Percentiles rank a stretch among this genome's conserved stretches.
Evolutionary conservation across 202 grass and related monocot genomes (phyloP).

Genomic region (Brachypodium distachyon): DNA sequence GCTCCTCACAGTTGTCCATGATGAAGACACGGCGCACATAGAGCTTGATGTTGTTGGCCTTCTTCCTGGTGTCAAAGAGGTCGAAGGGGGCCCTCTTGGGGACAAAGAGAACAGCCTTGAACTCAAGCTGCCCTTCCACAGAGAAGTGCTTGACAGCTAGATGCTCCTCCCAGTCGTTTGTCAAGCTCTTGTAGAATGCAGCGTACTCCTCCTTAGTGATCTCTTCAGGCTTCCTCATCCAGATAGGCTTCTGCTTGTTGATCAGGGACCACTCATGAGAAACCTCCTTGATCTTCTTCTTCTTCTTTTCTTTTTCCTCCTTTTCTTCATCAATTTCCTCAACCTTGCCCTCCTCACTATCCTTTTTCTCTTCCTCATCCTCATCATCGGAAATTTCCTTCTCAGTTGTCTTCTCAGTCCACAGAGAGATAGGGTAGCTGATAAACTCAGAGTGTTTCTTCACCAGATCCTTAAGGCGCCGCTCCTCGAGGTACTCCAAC

Average conservation of each 20-base stretch:
- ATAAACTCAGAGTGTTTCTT: slow-evolving; percentile 99
- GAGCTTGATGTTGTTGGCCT: slow-evolving; percentile 89
- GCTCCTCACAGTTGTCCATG: slow-evolving; percentile 96
- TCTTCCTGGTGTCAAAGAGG: slow-evolving; percentile 89
- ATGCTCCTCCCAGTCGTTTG: slow-evolving; percentile 94
- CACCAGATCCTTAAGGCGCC: slow-evolving; percentile 78
- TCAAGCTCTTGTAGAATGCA: slow-evolving; percentile 92
- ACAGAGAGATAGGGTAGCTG: slow-evolving; percentile 92
- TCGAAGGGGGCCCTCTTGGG: slow-evolving; percentile 90
- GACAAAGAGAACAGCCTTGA: slow-evolving; percentile 83
- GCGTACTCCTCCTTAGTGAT: slow-evolving; percentile 93
- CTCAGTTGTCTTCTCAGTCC: slow-evolving; percentile 94
- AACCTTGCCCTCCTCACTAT: slow-evolving; percentile 82
- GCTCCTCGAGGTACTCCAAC: slow-evolving; percentile 91
- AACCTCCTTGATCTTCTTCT: slow-evolving; percentile 99
- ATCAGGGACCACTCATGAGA: slow-evolving; percentile 81
- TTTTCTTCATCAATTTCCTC: slow-evolving; percentile 94
- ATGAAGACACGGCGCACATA: slow-evolving; percentile 90
- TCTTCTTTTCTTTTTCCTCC: slow-evolving; percentile 93
- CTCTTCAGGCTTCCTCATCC: slow-evolving; percentile 98
- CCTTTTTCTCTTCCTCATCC: slow-evolving; percentile 92
- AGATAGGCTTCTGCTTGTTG: slow-evolving; percentile 97
- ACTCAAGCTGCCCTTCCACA: slow-evolving; percentile 93
- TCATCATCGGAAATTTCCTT: slow-evolving; percentile 98
- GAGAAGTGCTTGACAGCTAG: slow-evolving; percentile 93